These are phyloP conservation scores for Athelia psychrophila DNA, from an alignment of 1,284 basidiomycete species.

Conservation along the genomic window DNA sequence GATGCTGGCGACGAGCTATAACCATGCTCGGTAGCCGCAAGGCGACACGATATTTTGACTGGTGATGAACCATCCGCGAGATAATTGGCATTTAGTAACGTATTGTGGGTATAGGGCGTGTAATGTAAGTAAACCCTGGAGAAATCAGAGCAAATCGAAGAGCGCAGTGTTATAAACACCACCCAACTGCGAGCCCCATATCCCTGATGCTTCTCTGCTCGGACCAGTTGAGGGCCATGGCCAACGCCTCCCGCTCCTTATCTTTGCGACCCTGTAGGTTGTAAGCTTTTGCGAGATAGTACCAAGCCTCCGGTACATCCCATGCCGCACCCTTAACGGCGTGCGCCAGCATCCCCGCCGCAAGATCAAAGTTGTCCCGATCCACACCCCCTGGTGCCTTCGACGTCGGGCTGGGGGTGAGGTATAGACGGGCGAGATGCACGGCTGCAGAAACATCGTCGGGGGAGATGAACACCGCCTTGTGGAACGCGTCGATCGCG, in stretches of 20 bases:
- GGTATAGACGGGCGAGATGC: slow-evolving; percentile 73
- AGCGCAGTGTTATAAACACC: slow-evolving; percentile 51
- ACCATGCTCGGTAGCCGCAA: neutral
- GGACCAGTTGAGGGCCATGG: slow-evolving; percentile 71
- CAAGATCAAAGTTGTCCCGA: slow-evolving; percentile 66
- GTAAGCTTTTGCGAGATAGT: slow-evolving; percentile 79
- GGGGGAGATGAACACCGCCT: slow-evolving; percentile 77
- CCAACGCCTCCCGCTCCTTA: slow-evolving; percentile 73
- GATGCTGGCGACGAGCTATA: no score
- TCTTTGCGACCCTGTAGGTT: slow-evolving; percentile 69
- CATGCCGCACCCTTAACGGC: slow-evolving; percentile 70
- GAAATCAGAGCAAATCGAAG: no score
- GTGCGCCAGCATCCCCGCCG: slow-evolving; percentile 64
- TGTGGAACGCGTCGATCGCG: slow-evolving; percentile 76
- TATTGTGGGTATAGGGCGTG: no score
- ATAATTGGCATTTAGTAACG: no score
- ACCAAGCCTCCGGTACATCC: slow-evolving; percentile 94
- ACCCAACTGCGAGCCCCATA: slow-evolving; percentile 61
- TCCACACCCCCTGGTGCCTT: slow-evolving; percentile 13
- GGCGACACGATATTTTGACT: no score
- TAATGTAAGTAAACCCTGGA: no score
- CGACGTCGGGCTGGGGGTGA: slow-evolving; percentile 36
- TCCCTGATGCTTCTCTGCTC: slow-evolving; percentile 67
- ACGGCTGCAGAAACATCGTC: slow-evolving; percentile 77
- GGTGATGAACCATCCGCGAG: no score